Evolutionary conservation across 2,329 filamentous ascomycete genomes (phyloP).

Genomic region (Ceratocystis alfenasii): DNA sequence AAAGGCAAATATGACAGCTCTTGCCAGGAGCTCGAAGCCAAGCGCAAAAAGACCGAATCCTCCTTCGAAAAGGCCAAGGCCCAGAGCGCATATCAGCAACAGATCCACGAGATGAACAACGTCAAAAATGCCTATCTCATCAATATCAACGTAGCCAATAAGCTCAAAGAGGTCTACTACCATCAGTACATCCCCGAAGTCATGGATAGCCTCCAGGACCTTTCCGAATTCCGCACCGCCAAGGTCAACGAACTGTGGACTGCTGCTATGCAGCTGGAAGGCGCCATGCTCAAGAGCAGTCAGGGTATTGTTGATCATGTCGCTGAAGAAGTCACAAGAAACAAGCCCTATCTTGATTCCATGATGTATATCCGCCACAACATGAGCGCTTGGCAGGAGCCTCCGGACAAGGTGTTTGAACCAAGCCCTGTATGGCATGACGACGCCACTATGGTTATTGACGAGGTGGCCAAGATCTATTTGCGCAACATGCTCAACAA

Average conservation of each 20-base stretch:
- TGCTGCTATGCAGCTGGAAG: constrained; percentile 66
- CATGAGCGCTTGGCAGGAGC: constrained; percentile 68
- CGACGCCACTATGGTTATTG: constrained; percentile 71
- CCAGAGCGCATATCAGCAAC: constrained; percentile 81
- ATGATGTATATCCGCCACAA: constrained; percentile 99
- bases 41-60: constrained; percentile 87
- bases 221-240: constrained; percentile 75
- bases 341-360: constrained; percentile 78
- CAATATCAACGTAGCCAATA: constrained; percentile 90
- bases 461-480: constrained; percentile 80
- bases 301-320: constrained; percentile 60
- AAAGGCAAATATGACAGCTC: constrained; percentile 87
- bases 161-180: constrained; percentile 94
- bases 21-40: constrained; percentile 89
- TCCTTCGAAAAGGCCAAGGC: constrained; percentile 93
- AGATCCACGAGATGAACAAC: constrained; percentile 91
- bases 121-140: constrained; percentile 97
- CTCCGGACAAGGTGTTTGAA: constrained; percentile 74
- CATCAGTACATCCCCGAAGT: constrained; percentile 92
- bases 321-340: constrained; percentile 69
- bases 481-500: constrained; percentile 84
- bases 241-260: constrained; percentile 82
- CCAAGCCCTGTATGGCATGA: constrained; percentile 96
- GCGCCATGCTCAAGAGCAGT: constrained; percentile 63
- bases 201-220: constrained; percentile 83